Base-by-base conservation (phyloP, 306 rosid species). In the Arachis hypogaea region DNA sequence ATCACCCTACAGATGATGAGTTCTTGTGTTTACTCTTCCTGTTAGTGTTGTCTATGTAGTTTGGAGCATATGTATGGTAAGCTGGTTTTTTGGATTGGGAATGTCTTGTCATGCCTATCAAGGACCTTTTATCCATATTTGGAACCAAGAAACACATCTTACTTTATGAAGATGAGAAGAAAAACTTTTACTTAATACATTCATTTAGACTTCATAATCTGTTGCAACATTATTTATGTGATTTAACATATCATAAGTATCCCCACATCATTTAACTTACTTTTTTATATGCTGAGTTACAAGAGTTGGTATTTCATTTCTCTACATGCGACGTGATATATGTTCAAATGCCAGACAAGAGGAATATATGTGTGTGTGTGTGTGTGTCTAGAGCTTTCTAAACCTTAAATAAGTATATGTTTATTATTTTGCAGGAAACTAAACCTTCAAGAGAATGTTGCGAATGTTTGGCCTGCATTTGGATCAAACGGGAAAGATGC, bases 381-480 rank as follows among this genome's bases (percentile, higher is more conserved):
- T 51, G 67, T 64, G 28, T 7, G 29, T 59, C 69, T 38, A 6
- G 44, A 56, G 63, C 71, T 59, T 47, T 69, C 55, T 50, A 63
- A 46, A 54, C 62, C 51, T 40, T 67, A 72, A 79, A 69, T 69
- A 54, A 36, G 29, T 73, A 57, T 71, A 59, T 64, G 57, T 55
- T 71, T 72, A 66, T 83, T 56, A 50, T 82, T 46, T 65, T 52
- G 52, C 85, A 92, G 99, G 69, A 90, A 92, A 82, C 86, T 95
- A 76, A 86, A 79, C 79, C 97, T 95, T 7, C 93, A 88, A 50
- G 96, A 92, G 68, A 88, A 82, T 76, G 88, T 95, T 57, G 81
- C 91, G 75, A 86, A 87, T 81, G 84, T 95, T 55, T 95, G 98
- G 99, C 98, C 93, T 22, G 96, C 82, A 59, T 95, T 95, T 83